Evolutionary conservation across 1,284 basidiomycete species (phyloP).

Genomic region (Moesziomyces sp.): DNA sequence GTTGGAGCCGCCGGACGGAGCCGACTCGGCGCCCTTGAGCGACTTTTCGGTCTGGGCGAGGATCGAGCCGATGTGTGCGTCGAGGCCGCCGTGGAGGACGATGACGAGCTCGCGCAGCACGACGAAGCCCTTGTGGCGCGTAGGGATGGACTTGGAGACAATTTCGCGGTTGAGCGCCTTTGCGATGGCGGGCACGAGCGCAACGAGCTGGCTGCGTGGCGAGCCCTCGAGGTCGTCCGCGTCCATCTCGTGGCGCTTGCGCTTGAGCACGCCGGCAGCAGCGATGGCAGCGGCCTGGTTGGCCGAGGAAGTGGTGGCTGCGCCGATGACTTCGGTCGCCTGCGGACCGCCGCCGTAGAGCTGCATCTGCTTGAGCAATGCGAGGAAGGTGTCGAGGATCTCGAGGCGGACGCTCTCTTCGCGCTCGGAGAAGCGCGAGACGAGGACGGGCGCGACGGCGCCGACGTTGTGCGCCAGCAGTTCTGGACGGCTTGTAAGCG

Average conservation of each 20-base stretch:
- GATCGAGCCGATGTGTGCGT: slow-evolving; percentile 75
- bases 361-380: slow-evolving; percentile 81
- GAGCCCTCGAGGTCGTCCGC: slow-evolving; percentile 38
- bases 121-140: slow-evolving; percentile 84
- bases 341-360: slow-evolving; percentile 66
- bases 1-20: slow-evolving; percentile 64
- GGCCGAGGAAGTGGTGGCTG: slow-evolving; percentile 28
- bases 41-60: slow-evolving; percentile 68
- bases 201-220: slow-evolving; percentile 67
- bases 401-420: slow-evolving; percentile 96
- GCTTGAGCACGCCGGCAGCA: slow-evolving; percentile 64
- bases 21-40: slow-evolving; percentile 65
- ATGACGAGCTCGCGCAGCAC: slow-evolving; percentile 80
- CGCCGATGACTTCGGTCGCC: slow-evolving; percentile 76
- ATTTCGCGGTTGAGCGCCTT: slow-evolving; percentile 87
- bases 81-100: slow-evolving; percentile 84
- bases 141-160: slow-evolving; percentile 82
- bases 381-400: slow-evolving; percentile 85
- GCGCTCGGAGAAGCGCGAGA: slow-evolving; percentile 90
- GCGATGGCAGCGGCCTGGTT: slow-evolving; percentile 37
- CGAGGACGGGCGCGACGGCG: slow-evolving; percentile 84
- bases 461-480: slow-evolving; percentile 82
- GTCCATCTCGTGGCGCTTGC: slow-evolving; percentile 63
- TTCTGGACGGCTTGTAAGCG: slow-evolving; percentile 89
- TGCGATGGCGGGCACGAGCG: slow-evolving; percentile 80